Base-by-base conservation (phyloP, 176 grass and related monocot genomes). In the Oryza australiensis region DNA sequence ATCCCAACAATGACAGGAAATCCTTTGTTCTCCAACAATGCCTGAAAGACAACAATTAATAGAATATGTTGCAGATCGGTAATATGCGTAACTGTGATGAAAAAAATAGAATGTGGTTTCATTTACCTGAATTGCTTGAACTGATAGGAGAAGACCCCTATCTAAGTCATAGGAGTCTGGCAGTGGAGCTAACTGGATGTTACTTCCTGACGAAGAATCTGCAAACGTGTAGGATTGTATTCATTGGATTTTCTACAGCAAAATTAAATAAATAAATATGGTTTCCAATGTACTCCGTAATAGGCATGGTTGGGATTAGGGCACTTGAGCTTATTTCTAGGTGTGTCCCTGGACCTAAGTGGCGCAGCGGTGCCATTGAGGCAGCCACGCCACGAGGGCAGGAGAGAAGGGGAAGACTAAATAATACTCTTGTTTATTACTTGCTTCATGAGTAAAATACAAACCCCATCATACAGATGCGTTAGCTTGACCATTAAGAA, bases 1-100 rank as follows among this genome's bases (percentile, higher is more conserved):
- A 98, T 98, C 76, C 95, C 92, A 82, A 98, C 95, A 88, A 98
- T 94, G 79, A 98, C 88, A 46, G 95, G 95, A 82, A 93, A 98
- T 23, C 92, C 95, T 90, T 95, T 98, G 86, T 91, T 98, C 92
- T 93, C 95, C 88, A 98, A 87, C 72, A 98, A 91, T 79, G 95
- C 92, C 95, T 98, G 87, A 74, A 82, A 86, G 9, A 60, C 33
- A 79, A 33, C 42, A 66, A 68, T 81, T 65, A 68, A 78, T 53
- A 29, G 35, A 46, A 76, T 79, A 76, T 76, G 64, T 66, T 12
- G 65, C 34, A 69, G 62, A 82, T 72, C 37, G n/a, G 2, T 75
- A 40, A 40, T 62, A 74, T 62, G 30, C 12, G 15, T 64, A 67
- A 57, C 43, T 70, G 51, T 9, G 37, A 7, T 6, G 23, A 75